Base-by-base conservation (phyloP, 2,329 filamentous ascomycete species). In the Colletotrichum sp. region DNA sequence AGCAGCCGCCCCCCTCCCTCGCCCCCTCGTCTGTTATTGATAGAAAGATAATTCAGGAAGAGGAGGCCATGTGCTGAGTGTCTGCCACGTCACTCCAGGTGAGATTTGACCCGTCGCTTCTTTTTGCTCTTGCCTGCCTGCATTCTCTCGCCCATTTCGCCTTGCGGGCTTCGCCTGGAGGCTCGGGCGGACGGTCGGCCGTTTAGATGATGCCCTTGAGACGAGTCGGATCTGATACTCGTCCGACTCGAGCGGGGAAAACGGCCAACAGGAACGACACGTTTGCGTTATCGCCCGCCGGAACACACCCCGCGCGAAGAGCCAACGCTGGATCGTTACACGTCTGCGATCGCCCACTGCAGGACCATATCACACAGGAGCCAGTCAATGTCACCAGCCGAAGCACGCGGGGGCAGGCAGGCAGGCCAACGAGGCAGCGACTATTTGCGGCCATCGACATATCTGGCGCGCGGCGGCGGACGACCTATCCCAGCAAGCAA, bases 71-170 rank as follows among this genome's bases (percentile, higher is more conserved):
- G 64, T 72, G 70, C 39, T 64, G 71, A 34, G 55, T 39, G 39
- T 48, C 57, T 73, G 73, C 73, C 70, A 75, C 73, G 73, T 75
- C 73, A 75, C 70, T 64, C 57, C 16, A 36, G 70, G 64, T 75
- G 73, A 75, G 73, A 75, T 68, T 68, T 73, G 73, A 75, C 64
- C 73, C 70, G 64, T 75, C 70, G 73, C 55, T 63, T 75, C n/a
- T n/a, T 52, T 52, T 73, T 36, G 26, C 39, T 34, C 8, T 28
- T 34, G 44, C 36, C 44, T 39, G 71, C 44, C n/a, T 73, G 36
- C 26, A 59, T 57, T 39, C 32, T 62, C 26, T 28, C 15, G 30
- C 18, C 18, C 18, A n/a, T 48, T 12, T 9, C 39, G 39, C 18
- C 39, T 48, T 48, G 39, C 39, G 9, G 15, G 30, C 18, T 34